A percentile compares a stretch with the other conserved stretches of the same genome.
Conservation (phyloP, 2,329 filamentous ascomycete species). For the Aspergillus floridensis region DNA sequence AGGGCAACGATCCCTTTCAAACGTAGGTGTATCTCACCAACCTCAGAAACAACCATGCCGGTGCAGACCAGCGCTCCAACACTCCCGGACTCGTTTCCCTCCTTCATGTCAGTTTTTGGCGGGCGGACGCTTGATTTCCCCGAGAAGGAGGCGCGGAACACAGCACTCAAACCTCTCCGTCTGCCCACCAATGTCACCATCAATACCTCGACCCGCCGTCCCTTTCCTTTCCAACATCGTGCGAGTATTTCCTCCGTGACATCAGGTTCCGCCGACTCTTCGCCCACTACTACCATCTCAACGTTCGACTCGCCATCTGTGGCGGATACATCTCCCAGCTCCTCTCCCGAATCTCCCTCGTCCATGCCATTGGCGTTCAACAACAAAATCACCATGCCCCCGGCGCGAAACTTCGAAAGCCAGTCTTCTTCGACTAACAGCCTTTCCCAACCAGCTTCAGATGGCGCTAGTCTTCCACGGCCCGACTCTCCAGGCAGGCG, state of each 20-base stretch:
- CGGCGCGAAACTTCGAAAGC: slow-evolving; percentile 26
- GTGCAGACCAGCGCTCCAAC: slow-evolving; percentile 41
- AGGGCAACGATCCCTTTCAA: slow-evolving; percentile 29
- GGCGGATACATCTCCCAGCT: slow-evolving; percentile 85
- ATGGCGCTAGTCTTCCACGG: slow-evolving; percentile 38
- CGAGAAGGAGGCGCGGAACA: slow-evolving; percentile 30
- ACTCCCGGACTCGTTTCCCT: slow-evolving; percentile 48
- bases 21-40: slow-evolving; percentile 25
- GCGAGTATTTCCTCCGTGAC: slow-evolving; percentile 44
- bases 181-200: slow-evolving; percentile 29
- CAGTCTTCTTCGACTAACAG: slow-evolving; percentile 23
- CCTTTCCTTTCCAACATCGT: slow-evolving; percentile 38
- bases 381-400: slow-evolving; percentile 19
- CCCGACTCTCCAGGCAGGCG: slow-evolving; percentile 36
- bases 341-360: slow-evolving; percentile 85
- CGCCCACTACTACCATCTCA: slow-evolving; percentile 88
- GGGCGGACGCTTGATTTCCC: slow-evolving; percentile 30
- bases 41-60: slow-evolving; percentile 33
- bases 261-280: slow-evolving; percentile 89
- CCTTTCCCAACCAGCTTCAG: slow-evolving; percentile 29
- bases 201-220: slow-evolving; percentile 23
- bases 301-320: slow-evolving; percentile 88
- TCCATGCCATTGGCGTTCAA: slow-evolving; percentile 56
- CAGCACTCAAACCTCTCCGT: slow-evolving; percentile 24
- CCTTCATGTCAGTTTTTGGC: slow-evolving; percentile 54